Evolutionary conservation across 192 early-diverging fungal genomes (phyloP).

Genomic region (Obelidium mucronatum): DNA sequence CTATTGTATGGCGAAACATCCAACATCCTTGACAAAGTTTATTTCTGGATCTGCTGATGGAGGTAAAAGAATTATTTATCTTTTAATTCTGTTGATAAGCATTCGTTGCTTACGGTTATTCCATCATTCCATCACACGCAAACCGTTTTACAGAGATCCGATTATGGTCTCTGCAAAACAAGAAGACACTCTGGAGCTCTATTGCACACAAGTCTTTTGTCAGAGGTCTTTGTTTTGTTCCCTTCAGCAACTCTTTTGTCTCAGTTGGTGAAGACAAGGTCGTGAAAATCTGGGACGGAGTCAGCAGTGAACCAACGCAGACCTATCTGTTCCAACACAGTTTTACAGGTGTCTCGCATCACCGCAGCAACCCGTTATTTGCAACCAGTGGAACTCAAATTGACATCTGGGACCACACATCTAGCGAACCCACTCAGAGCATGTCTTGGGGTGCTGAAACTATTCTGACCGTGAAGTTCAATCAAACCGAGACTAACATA

Average conservation of each 20-base stretch:
- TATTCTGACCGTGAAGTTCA: conserved; percentile 92
- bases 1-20: conserved; percentile 94
- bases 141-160: conserved; percentile 83
- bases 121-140: neutral
- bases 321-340: conserved; percentile 81
- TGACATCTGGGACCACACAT: conserved; percentile 93
- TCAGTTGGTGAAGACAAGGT: conserved; percentile 95
- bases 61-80: too few relatives aligned
- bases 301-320: conserved; percentile 53
- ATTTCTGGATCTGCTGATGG: conserved; percentile 95
- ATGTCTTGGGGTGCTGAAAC: conserved; percentile 96
- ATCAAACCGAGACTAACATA: conserved; percentile 93
- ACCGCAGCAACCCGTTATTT: conserved; percentile 83
- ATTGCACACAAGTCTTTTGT: conserved; percentile 84
- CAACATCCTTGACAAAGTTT: conserved; percentile 80
- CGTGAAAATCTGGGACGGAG: conserved; percentile 90
- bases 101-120: too few relatives aligned
- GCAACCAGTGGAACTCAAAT: conserved; percentile 87
- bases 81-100: neutral
- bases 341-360: conserved; percentile 91
- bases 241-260: conserved; percentile 74
- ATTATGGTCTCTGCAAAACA: conserved; percentile 85
- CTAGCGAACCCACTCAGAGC: conserved; percentile 75
- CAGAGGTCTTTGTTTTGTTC: conserved; percentile 79
- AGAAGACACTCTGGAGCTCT: conserved; percentile 78